Base-by-base conservation (phyloP, 1,284 basidiomycete species). In the Marasmius sp. region DNA sequence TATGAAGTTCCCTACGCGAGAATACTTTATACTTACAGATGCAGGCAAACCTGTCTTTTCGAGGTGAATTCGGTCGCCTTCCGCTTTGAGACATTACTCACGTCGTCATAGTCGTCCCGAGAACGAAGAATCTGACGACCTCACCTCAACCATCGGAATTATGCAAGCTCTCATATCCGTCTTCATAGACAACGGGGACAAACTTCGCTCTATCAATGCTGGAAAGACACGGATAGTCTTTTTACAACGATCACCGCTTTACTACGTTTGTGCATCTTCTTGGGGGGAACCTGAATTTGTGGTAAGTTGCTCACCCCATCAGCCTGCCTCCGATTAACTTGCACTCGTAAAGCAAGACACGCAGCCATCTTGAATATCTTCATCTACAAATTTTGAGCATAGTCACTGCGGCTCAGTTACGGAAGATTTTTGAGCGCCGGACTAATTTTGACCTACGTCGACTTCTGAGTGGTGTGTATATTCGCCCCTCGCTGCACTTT, bases 91-190 rank as follows among this genome's bases (percentile, higher is more conserved):
- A 51, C 27, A 11, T n/a, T 10, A 6, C n/a, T 34, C 39, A 8
- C 41, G 33, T 68, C 37, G 62, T 54, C 14, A 45, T 58, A 89
- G 87, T 69, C 83, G 79, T 45, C 77, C 82, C 58, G 79, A 77
- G 53, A 77, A 75, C 52, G 80, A 81, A 61, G 83, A 85, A 57
- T 75, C 80, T 38, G 85, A 92, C 64, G 84, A 85, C 63, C 81
- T 90, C 55, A 90, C 93, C 4, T 91, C 92, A 11, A 87, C 89
- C 27, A 92, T 97, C 70, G 97, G 95, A 27, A 87, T 99, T 47
- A 93, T 97, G 76, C 97, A 98, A 75, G 95, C 97, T 1, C 82
- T 99, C 8, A 90, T 99, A 57, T 96, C 95, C 11, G 90, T 97
- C 60, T 94, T 95, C 72, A 81, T 94, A 52, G 91, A 94, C 67